A percentile compares a stretch with the other conserved stretches of the same genome.
Conservation (phyloP, 202 grass and related monocot species). For the Musa balbisiana region DNA sequence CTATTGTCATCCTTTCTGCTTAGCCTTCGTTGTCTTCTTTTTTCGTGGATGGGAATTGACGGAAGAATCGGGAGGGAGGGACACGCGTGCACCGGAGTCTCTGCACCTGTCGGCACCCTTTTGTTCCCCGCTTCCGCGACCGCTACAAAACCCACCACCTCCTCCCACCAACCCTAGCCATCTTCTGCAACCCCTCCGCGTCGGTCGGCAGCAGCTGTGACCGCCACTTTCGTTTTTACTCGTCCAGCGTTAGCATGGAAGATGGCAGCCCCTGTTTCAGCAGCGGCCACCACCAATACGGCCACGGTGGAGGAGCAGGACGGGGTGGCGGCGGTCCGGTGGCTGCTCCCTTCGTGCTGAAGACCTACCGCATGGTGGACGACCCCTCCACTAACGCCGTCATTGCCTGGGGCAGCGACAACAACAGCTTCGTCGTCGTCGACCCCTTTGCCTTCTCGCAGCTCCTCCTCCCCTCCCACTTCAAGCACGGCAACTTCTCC, state of each 20-base stretch:
- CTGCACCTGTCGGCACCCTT: neutral
- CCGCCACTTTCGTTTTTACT: too few relatives aligned
- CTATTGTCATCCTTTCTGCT: too few relatives aligned
- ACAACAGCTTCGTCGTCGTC: conserved; percentile 77
- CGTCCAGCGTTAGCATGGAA: neutral
- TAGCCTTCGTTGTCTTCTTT: neutral
- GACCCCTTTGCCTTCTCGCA: conserved; percentile 74
- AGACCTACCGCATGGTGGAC: conserved; percentile 76
- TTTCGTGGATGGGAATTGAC: neutral
- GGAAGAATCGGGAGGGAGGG: conserved; percentile 1
- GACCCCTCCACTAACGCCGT: conserved; percentile 52
- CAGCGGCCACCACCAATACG: neutral
- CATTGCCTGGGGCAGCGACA: conserved; percentile 54
- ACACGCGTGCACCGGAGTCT: neutral
- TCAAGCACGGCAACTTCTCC: conserved; percentile 88
- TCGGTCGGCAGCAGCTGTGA: neutral
- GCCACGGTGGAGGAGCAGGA: neutral
- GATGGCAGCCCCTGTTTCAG: neutral
- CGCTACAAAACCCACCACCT: neutral
- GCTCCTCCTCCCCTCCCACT: conserved; percentile 62
- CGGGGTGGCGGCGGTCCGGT: conserved; percentile 3
- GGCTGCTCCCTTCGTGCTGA: conserved; percentile 58
- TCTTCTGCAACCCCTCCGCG: neutral
- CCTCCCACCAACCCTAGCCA: neutral
- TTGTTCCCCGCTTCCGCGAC: neutral